Conservation (phyloP, 768 basidiomycete species). For the Crepidotus variabilis region DNA sequence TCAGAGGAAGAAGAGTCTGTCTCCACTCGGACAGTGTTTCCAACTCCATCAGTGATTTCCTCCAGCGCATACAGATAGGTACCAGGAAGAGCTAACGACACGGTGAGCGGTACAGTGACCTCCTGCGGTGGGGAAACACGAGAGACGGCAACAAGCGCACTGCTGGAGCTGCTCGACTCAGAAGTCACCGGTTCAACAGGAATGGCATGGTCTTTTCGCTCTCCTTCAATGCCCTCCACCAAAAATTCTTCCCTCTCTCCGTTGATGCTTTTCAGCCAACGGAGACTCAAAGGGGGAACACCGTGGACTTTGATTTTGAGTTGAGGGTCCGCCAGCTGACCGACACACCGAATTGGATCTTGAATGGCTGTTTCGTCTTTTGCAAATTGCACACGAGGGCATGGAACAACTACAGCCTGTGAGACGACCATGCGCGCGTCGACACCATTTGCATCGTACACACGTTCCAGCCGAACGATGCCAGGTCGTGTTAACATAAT, state of each 20-base stretch:
- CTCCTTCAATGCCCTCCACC: constrained; percentile 81
- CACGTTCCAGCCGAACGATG: constrained; percentile 67
- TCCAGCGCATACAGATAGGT: constrained; percentile 73
- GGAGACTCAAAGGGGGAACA: constrained; percentile 72
- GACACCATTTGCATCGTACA: constrained; percentile 64
- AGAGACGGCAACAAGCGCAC: constrained; percentile 3
- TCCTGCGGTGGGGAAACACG: constrained; percentile 41
- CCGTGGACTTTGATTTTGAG: constrained; percentile 65
- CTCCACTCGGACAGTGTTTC: constrained; percentile 61
- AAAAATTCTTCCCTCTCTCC: constrained; percentile 66
- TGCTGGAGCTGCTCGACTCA: background rate
- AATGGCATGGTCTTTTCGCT: constrained; percentile 26
- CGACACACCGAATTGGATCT: constrained; percentile 61
- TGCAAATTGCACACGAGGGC: constrained; percentile 72
- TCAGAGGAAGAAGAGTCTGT: constrained; percentile 23
- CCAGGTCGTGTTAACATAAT: constrained; percentile 74
- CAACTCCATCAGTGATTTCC: constrained; percentile 77
- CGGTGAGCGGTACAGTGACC: constrained; percentile 63
- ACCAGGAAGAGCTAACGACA: constrained; percentile 61
- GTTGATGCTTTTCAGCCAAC: constrained; percentile 70
- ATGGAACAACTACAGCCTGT: constrained; percentile 74
- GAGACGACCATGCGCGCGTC: constrained; percentile 70
- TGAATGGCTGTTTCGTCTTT: constrained; percentile 30
- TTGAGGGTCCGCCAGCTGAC: constrained; percentile 54
- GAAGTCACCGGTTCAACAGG: constrained; percentile 3